These are phyloP conservation scores for Geranomyces michiganensis DNA, from an alignment of 192 early-diverging fungal species.

Conservation along the genomic window DNA sequence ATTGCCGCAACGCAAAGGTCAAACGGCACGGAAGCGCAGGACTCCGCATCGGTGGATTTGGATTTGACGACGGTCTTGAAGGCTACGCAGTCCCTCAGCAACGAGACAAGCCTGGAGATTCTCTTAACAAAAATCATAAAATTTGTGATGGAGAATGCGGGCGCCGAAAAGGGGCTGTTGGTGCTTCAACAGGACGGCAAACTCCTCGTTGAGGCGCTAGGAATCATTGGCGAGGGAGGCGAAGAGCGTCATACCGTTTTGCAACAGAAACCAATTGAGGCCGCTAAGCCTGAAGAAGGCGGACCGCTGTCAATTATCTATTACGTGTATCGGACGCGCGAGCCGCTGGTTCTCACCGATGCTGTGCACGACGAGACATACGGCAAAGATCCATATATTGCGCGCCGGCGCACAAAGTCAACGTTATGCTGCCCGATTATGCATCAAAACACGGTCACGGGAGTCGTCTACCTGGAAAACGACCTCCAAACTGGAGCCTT, in stretches of 20 bases:
- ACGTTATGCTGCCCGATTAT: constrained; percentile 59
- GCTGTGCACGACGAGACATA: constrained; percentile 39
- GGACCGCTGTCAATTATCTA: constrained; percentile 45
- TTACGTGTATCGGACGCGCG: constrained; percentile 45
- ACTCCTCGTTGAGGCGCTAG: constrained; percentile 43
- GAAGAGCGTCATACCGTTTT: constrained; percentile 37
- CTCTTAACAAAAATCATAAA: constrained; percentile 49
- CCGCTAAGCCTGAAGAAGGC: constrained; percentile 27
- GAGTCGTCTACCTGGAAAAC: constrained; percentile 57
- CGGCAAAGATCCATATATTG: constrained; percentile 49
- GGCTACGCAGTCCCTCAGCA: constrained; percentile 50
- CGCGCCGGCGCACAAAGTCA: constrained; percentile 41
- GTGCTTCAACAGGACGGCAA: constrained; percentile 38
- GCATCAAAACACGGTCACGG: constrained; percentile 50
- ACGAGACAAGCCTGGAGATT: constrained; percentile 49
- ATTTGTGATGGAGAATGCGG: constrained; percentile 52
- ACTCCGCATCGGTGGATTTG: constrained; percentile 38
- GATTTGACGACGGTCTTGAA: constrained; percentile 57
- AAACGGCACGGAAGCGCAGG: constrained; percentile 18
- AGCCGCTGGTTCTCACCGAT: constrained; percentile 47
- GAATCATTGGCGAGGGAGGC: constrained; percentile 34
- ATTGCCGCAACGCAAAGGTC: constrained; percentile 8
- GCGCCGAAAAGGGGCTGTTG: constrained; percentile 48
- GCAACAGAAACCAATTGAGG: constrained; percentile 35
- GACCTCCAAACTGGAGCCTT: constrained; percentile 49